Base-by-base conservation (phyloP, 2,329 filamentous ascomycete genomes). In the Tolypocladium ovalisporum region DNA sequence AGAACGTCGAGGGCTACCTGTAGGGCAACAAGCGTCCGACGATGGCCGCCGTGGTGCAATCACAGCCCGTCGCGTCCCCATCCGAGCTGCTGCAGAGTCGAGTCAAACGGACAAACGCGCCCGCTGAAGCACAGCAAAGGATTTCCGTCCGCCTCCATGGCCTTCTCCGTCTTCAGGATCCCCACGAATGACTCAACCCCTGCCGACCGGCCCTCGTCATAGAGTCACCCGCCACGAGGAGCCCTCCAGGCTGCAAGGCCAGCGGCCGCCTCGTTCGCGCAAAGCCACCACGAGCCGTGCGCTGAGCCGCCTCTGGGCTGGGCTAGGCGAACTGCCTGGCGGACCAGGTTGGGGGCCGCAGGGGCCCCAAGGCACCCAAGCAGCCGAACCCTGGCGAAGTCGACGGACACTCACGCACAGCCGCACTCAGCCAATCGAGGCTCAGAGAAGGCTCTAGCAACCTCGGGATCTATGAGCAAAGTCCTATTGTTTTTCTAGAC, bases 321-420 rank as follows among this genome's bases (percentile, higher is more conserved):
- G 42, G 36, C 52, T 19, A 22, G 56, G 53, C 56, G 36, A 42
- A 58, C 53, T 47, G 56, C 53, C 53, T 58, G 56, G 37, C 56
- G 53, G 36, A 44, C 40, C 32, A 29, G 37, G 39, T 40, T 57
- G 52, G 40, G 52, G 37, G 44, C 34, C 34, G 32, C 2, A 17
- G 40, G 29, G 32, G 13, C 10, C 47, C 3, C 44, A 39, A 51
- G 54, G 42, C 36, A 56, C 32, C 54, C 34, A 29, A 13, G n/a
- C 40, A 24, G 40, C 9, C 12, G 15, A n/a, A n/a, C n/a, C n/a
- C n/a, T n/a, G n/a, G 40, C 40, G n/a, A n/a, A 40, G 39, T 40
- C 39, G 39, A 44, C 40, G 3, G 27, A 4, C 15, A n/a, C 27
- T n/a, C 44, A 10, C 17, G 44, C 47, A 51, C 47, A n/a, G 47